A percentile compares a stretch with the other conserved stretches of the same genome.
phyloP scores from a whole-genome alignment of 2,329 filamentous ascomycete species.

The Emmonsiellopsis sp. region DNA sequence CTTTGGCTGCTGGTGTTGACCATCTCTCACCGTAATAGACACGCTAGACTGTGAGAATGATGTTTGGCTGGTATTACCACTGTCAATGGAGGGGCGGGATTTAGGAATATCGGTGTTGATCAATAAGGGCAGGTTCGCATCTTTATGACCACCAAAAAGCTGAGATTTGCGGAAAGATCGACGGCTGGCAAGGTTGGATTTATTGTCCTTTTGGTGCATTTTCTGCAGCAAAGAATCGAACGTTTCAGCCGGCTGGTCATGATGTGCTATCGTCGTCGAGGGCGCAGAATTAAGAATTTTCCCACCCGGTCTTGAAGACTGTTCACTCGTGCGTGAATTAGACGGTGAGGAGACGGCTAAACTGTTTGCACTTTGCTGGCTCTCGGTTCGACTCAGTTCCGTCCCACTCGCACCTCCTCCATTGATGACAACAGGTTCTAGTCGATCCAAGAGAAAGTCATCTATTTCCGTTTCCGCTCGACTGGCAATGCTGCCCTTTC shows the following conservation, averaged over 20 bases:
- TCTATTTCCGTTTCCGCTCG: constrained; percentile 37
- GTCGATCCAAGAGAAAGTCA: constrained; percentile 38
- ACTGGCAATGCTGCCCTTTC: constrained; percentile 34
- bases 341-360: constrained; percentile 23
- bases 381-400: constrained; percentile 28
- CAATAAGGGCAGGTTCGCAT: constrained; percentile 11
- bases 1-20: constrained; percentile 7
- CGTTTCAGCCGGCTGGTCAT: constrained; percentile 25
- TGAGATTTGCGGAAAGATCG: constrained; percentile 20
- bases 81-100: constrained; percentile 18
- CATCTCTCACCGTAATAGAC: constrained; percentile 12
- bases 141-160: constrained; percentile 16
- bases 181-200: constrained; percentile 13
- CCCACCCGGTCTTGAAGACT: constrained; percentile 18
- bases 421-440: constrained; percentile 42
- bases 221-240: constrained; percentile 13
- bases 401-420: constrained; percentile 33
- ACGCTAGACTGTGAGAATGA: constrained; percentile 7
- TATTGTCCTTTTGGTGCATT: constrained; percentile 5
- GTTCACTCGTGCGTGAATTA: constrained; percentile 14
- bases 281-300: constrained; percentile 28
- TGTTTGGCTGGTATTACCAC: constrained; percentile 10
- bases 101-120: constrained; percentile 17
- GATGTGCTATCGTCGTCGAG: constrained; percentile 17
- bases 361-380: constrained; percentile 31